Conservation (phyloP, 2,329 filamentous ascomycete genomes). For the Raffaelea deltoideospora region DNA sequence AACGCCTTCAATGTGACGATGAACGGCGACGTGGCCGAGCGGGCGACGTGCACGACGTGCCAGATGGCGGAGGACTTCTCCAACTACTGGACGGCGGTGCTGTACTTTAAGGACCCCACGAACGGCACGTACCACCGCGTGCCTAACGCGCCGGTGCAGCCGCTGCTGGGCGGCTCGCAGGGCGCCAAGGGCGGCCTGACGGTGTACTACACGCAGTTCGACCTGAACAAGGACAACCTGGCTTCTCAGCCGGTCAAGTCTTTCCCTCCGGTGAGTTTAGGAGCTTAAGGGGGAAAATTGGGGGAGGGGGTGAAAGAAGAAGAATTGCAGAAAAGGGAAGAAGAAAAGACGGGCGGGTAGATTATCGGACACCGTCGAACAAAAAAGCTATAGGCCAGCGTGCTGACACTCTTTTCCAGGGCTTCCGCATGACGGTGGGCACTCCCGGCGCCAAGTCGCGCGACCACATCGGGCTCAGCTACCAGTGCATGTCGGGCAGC, state of each 20-base stretch:
- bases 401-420: too few species aligned
- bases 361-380: too few species aligned
- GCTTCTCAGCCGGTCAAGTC: conserved; percentile 11
- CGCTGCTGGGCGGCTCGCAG: conserved; percentile 11
- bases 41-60: conserved; percentile 14
- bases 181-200: conserved; percentile 13
- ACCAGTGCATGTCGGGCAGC: conserved; percentile 8
- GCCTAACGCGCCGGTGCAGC: conserved; percentile 10
- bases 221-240: conserved; percentile 12
- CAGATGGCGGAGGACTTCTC: conserved; percentile 16
- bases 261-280: conserved; percentile 13
- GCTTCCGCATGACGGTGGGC: conserved; percentile 12
- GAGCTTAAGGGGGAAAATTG: too few species aligned
- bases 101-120: conserved; percentile 14
- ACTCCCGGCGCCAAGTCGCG: conserved; percentile 3
- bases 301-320: too few species aligned
- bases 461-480: conserved; percentile 8
- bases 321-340: too few species aligned
- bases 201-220: conserved; percentile 14
- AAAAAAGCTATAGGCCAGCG: too few species aligned
- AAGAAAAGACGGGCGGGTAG: not conserved
- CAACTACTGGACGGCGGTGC: conserved; percentile 14
- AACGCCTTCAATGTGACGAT: conserved; percentile 14
- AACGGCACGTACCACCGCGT: conserved; percentile 15
- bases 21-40: conserved; percentile 10